Percentiles rank a stretch among this genome's conserved stretches.
Conservation (phyloP, 228 moss, liverwort and hornwort genomes). For the Sphagnum magellanicum region DNA sequence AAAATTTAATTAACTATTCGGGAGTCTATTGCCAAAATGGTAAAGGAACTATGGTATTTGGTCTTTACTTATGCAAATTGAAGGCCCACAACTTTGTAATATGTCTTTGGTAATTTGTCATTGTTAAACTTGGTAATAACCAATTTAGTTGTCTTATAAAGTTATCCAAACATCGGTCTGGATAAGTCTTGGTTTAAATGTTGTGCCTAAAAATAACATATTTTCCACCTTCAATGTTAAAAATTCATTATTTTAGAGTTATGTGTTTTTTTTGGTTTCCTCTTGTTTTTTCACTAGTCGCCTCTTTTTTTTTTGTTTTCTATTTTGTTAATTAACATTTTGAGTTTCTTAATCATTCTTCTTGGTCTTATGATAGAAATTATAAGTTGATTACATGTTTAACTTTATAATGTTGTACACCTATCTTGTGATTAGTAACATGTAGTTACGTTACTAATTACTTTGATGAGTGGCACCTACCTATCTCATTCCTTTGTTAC, state of each 20-base stretch:
- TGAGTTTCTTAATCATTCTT: too few relatives aligned
- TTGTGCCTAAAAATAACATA: too few relatives aligned
- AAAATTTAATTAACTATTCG: too few relatives aligned
- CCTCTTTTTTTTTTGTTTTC: too few relatives aligned
- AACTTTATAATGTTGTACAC: neutral
- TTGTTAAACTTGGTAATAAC: constrained; percentile 63
- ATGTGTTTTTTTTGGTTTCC: neutral
- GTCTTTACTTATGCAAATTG: constrained; percentile 25
- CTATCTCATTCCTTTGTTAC: too few relatives aligned
- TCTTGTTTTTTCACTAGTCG: neutral
- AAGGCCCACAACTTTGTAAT: constrained; percentile 66
- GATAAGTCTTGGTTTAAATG: neutral
- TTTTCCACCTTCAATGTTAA: too few relatives aligned
- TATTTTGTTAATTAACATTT: too few relatives aligned
- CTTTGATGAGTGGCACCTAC: too few relatives aligned
- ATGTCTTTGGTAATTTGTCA: constrained; percentile 53
- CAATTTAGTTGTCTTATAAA: constrained; percentile 18
- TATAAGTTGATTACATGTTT: neutral
- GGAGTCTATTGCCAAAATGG: too few relatives aligned
- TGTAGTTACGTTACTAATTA: neutral
- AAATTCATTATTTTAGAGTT: too few relatives aligned
- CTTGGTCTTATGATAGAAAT: too few relatives aligned
- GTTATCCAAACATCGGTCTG: neutral
- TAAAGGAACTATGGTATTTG: too few relatives aligned
- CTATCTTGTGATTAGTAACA: neutral